Conservation (phyloP, 495 filamentous ascomycete species). For the Tuber magnatum region DNA sequence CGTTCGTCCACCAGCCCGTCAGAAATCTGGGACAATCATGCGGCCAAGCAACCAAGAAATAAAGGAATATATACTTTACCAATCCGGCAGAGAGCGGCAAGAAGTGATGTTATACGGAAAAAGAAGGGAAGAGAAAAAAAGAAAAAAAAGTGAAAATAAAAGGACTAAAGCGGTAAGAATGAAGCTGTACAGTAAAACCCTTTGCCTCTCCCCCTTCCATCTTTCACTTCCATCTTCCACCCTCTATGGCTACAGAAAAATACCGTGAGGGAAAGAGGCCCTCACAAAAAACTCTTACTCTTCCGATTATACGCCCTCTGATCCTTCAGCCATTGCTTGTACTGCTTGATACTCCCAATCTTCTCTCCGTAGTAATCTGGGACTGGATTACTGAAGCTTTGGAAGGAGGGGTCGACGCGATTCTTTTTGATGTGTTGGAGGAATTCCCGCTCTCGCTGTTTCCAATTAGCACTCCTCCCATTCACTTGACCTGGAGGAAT, state of each 20-base stretch:
- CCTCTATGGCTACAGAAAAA: neutral
- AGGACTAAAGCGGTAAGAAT: neutral
- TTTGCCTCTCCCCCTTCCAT: neutral
- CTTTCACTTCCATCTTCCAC: neutral
- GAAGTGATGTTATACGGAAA: neutral
- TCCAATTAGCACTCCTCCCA: slow-evolving; percentile 10
- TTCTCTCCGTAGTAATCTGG: slow-evolving; percentile 83
- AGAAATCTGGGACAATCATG: neutral
- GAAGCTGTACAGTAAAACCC: slow-evolving; percentile 9
- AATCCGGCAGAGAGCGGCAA: neutral
- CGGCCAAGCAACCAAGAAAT: neutral
- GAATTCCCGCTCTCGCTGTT: slow-evolving; percentile 85
- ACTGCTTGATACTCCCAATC: slow-evolving; percentile 84
- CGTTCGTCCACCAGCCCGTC: neutral
- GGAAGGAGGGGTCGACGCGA: slow-evolving; percentile 74
- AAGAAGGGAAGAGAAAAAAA: slow-evolving; percentile 1
- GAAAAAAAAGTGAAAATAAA: neutral
- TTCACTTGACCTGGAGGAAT: neutral
- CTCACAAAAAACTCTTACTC: slow-evolving; percentile 56
- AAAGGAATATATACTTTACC: slow-evolving; percentile 6
- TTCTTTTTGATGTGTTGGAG: slow-evolving; percentile 78
- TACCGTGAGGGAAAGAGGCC: neutral
- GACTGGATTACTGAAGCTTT: slow-evolving; percentile 59
- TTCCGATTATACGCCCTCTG: slow-evolving; percentile 96
- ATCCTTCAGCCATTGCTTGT: slow-evolving; percentile 92